Percentiles rank a stretch among this genome's conserved stretches.
These are phyloP conservation scores for Priceomyces castillae DNA, from an alignment of 805 yeast genomes.

Conservation along the genomic window DNA sequence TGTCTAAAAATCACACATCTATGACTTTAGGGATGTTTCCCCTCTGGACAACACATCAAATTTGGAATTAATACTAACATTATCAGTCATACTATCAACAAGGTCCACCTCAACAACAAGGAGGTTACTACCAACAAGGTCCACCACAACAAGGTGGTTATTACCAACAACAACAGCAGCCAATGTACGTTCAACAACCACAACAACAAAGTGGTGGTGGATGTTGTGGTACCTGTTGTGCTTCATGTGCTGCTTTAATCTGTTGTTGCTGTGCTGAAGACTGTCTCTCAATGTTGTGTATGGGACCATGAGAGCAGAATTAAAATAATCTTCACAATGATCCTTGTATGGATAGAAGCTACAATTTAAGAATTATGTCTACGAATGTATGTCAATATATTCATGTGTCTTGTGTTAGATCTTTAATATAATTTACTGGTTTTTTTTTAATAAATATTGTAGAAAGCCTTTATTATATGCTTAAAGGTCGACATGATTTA, in stretches of 20 bases:
- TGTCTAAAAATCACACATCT: too few species aligned
- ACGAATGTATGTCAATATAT: too few species aligned
- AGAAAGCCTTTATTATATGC: too few species aligned
- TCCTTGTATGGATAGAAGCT: too few species aligned
- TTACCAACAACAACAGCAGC: conserved; percentile 42
- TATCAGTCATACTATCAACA: conserved; percentile 16
- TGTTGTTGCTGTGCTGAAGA: conserved; percentile 35
- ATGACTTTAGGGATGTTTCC: too few species aligned
- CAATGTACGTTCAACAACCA: conserved; percentile 43
- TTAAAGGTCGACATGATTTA: too few species aligned
- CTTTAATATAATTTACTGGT: too few species aligned
- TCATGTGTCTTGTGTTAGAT: too few species aligned
- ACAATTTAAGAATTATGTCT: too few species aligned
- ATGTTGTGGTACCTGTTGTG: conserved; percentile 33
- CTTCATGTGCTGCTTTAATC: conserved; percentile 40
- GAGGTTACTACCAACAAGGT: conserved; percentile 18
- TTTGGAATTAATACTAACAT: too few species aligned
- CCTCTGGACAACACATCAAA: too few species aligned
- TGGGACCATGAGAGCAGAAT: conserved; percentile 5
- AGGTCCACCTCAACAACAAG: conserved; percentile 24
- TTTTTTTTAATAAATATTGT: too few species aligned
- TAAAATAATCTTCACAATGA: neutral
- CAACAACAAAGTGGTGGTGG: conserved; percentile 26
- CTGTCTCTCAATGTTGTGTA: conserved; percentile 11
- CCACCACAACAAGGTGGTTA: conserved; percentile 21